Conservation (phyloP, 176 grass and related monocot species). For the Neostapfia colusana region DNA sequence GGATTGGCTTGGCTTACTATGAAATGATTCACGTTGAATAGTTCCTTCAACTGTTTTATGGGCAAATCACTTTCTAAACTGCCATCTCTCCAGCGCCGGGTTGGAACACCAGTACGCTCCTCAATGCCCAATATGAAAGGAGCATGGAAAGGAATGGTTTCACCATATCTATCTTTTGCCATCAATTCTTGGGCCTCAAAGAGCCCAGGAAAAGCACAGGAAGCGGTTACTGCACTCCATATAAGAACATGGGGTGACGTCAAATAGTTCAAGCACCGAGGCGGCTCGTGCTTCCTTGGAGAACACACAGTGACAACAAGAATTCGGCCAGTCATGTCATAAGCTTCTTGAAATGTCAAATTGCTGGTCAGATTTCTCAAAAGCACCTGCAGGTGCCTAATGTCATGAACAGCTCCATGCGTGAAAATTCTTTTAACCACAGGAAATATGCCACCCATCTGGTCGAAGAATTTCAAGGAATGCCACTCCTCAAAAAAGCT, state of each 20-base stretch:
- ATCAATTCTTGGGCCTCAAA: constrained; percentile 97
- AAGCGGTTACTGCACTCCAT: constrained; percentile 98
- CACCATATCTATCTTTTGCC: constrained; percentile 92
- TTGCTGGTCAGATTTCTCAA: constrained; percentile 88
- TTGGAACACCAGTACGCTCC: constrained; percentile 46
- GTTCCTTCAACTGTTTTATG: constrained; percentile 79
- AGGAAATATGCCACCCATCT: constrained; percentile 79
- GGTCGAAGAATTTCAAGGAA: constrained; percentile 79
- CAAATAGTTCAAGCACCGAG: constrained; percentile 89
- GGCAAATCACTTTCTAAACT: constrained; percentile 96
- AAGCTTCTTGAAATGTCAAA: constrained; percentile 99
- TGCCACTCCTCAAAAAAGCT: constrained; percentile 87
- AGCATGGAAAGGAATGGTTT: constrained; percentile 82
- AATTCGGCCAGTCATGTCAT: constrained; percentile 90
- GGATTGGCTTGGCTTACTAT: constrained; percentile 98
- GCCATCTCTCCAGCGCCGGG: constrained; percentile 85
- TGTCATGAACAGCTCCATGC: constrained; percentile 88
- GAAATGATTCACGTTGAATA: constrained; percentile 99
- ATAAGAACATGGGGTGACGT: constrained; percentile 94
- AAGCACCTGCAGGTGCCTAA: constrained; percentile 86
- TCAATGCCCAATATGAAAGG: constrained; percentile 52
- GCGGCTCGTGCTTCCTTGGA: constrained; percentile 89
- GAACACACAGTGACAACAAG: constrained; percentile 94
- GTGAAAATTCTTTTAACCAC: constrained; percentile 78
- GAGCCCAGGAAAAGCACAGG: constrained; percentile 90